phyloP scores from a whole-genome alignment of 2,329 filamentous ascomycete genomes.

The Pseudohalonectria lignicola region DNA sequence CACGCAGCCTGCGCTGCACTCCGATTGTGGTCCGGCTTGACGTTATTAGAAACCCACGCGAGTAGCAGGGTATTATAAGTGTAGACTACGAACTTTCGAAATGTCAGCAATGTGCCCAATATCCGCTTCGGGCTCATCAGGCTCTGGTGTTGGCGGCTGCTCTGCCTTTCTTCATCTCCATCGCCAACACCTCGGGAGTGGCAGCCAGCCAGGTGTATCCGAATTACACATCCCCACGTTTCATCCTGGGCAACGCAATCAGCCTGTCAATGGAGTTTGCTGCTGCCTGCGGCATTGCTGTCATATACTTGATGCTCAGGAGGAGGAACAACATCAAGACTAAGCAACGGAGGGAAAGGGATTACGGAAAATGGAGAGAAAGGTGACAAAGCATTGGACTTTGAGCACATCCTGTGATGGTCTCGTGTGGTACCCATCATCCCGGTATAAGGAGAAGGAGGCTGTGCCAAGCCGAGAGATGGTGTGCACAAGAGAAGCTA shows the following conservation, averaged over 20 bases:
- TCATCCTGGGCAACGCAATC: slow-evolving; percentile 2
- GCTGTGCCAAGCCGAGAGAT: too few relatives aligned
- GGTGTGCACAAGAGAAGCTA: too few relatives aligned
- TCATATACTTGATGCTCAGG: slow-evolving; percentile 1
- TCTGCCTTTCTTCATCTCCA: neutral
- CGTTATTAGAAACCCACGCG: slow-evolving; percentile 5
- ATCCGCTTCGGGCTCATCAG: too few relatives aligned
- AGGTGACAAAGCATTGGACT: slow-evolving; percentile 2
- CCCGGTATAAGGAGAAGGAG: too few relatives aligned
- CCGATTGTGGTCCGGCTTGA: neutral
- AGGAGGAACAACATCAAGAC: slow-evolving; percentile 1
- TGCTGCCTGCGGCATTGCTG: neutral
- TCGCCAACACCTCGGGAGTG: slow-evolving; percentile 3
- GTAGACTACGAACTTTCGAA: too few relatives aligned
- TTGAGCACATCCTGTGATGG: slow-evolving; percentile 3
- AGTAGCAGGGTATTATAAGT: slow-evolving; percentile 4
- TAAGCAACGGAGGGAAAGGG: neutral
- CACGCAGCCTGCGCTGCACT: too few relatives aligned
- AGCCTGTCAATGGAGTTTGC: slow-evolving; percentile 1
- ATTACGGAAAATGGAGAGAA: slow-evolving; percentile 1
- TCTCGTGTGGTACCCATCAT: too few relatives aligned
- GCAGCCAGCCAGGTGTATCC: slow-evolving; percentile 2
- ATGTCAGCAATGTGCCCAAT: too few relatives aligned
- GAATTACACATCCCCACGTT: neutral
- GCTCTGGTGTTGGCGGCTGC: too few relatives aligned